Evolutionary conservation across 2,329 filamentous ascomycete species (phyloP).

Genomic region (Trichoderma sp.): DNA sequence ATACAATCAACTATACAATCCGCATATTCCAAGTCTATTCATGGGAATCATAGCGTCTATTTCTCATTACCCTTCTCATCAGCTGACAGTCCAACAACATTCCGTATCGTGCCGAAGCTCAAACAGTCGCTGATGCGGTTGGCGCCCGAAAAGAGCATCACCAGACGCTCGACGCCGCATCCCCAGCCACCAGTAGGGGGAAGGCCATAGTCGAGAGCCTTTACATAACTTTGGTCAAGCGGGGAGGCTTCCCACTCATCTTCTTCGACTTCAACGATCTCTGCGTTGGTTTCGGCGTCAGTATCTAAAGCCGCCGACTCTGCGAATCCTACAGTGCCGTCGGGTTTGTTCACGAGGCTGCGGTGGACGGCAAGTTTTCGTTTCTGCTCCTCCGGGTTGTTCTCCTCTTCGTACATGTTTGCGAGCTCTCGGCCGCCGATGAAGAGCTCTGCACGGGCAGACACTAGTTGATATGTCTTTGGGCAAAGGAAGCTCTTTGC

Average conservation of each 20-base stretch:
- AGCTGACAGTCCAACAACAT: slow-evolving; percentile 55
- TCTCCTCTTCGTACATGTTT: slow-evolving; percentile 98
- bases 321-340: slow-evolving; percentile 34
- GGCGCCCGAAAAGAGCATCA: slow-evolving; percentile 83
- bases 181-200: slow-evolving; percentile 98
- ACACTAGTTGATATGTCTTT: slow-evolving; percentile 65
- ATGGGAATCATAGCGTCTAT: background rate
- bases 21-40: background rate
- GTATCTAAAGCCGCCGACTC: slow-evolving; percentile 39
- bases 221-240: slow-evolving; percentile 77
- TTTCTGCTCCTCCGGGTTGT: slow-evolving; percentile 82
- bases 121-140: slow-evolving; percentile 81
- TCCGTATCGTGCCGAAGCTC: slow-evolving; percentile 80
- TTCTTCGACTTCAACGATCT: slow-evolving; percentile 28
- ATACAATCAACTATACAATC: too few species aligned
- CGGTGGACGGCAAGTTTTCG: slow-evolving; percentile 69
- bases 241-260: slow-evolving; percentile 45
- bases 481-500: slow-evolving; percentile 80
- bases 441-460: slow-evolving; percentile 83
- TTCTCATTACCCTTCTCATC: slow-evolving; percentile 29
- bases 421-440: slow-evolving; percentile 77
- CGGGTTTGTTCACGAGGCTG: slow-evolving; percentile 35
- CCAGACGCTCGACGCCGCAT: slow-evolving; percentile 83
- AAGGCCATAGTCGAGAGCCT: slow-evolving; percentile 80
- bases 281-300: slow-evolving; percentile 18